These are phyloP conservation scores for Vanrija humicola DNA, from an alignment of 1,284 basidiomycete genomes.

Conservation along the genomic window DNA sequence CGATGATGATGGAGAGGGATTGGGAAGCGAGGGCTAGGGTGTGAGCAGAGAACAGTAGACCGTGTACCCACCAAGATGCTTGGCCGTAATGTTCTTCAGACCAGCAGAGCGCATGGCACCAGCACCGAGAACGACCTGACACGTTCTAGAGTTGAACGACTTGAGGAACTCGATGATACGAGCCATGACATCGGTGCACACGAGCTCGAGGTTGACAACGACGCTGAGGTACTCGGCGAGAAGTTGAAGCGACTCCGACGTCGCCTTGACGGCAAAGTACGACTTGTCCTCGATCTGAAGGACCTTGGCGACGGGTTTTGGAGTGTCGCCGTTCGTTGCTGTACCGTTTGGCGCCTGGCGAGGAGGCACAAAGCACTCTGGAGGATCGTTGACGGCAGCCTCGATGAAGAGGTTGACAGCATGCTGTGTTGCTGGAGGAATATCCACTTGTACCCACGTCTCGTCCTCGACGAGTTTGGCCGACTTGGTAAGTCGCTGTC, in stretches of 20 bases:
- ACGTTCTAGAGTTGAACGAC: constrained; percentile 95
- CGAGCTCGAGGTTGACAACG: constrained; percentile 78
- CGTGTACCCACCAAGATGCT: constrained; percentile 60
- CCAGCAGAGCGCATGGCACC: constrained; percentile 98
- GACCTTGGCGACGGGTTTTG: constrained; percentile 55
- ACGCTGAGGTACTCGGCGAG: constrained; percentile 83
- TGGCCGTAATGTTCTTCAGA: constrained; percentile 96
- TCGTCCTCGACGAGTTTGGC: constrained; percentile 70
- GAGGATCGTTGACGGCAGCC: constrained; percentile 74
- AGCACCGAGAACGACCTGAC: constrained; percentile 95
- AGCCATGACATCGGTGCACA: constrained; percentile 91
- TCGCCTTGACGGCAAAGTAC: constrained; percentile 84
- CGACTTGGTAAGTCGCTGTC: constrained; percentile 70
- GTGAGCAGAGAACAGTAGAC: constrained; percentile 36
- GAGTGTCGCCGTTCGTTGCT: constrained; percentile 8
- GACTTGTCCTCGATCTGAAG: constrained; percentile 76
- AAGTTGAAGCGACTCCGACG: constrained; percentile 68
- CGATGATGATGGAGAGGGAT: constrained; percentile 86
- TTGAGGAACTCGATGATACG: constrained; percentile 93
- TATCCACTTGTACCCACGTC: constrained; percentile 64
- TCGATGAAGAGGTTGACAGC: constrained; percentile 71
- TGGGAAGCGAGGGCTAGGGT: constrained; percentile 79
- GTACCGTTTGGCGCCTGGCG: constrained; percentile 7
- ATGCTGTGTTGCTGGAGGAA: constrained; percentile 63
- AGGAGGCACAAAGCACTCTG: constrained; percentile 57